phyloP scores from a whole-genome alignment of 176 grass and related monocot genomes.

The Triticum dicoccoides region DNA sequence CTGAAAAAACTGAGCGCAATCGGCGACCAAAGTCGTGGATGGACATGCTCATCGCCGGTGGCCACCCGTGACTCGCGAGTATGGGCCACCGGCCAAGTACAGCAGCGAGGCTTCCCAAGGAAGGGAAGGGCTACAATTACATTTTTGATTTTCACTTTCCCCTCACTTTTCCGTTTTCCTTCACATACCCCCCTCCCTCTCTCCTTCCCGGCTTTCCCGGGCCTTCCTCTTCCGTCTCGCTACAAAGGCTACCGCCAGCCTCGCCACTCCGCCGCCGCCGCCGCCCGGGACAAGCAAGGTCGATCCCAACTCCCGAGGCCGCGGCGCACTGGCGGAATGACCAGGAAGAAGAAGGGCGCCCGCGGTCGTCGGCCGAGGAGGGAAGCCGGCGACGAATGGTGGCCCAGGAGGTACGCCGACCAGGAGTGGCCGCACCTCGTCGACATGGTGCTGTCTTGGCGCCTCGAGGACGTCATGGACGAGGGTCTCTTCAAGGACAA shows the following conservation, averaged over 20 bases:
- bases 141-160: background rate
- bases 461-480: conserved; percentile 51
- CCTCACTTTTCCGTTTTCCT: background rate
- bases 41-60: background rate
- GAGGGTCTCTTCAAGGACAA: conserved; percentile 61
- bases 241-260: background rate
- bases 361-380: background rate
- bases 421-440: conserved; percentile 41
- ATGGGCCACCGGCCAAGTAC: background rate
- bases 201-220: background rate
- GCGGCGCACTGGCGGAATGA: conserved; percentile 31
- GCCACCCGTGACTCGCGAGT: background rate
- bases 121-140: background rate
- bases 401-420: background rate
- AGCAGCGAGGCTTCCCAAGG: background rate
- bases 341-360: conserved; percentile 8
- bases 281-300: background rate
- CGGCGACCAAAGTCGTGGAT: background rate
- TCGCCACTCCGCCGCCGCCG: background rate
- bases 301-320: background rate
- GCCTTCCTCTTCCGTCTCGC: conserved; percentile 16
- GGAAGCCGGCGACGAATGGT: background rate
- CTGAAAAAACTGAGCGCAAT: background rate
- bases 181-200: background rate
- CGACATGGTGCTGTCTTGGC: conserved; percentile 57